Base-by-base conservation (phyloP, 202 grass and related monocot genomes). In the Cymbopogon flexuosus region DNA sequence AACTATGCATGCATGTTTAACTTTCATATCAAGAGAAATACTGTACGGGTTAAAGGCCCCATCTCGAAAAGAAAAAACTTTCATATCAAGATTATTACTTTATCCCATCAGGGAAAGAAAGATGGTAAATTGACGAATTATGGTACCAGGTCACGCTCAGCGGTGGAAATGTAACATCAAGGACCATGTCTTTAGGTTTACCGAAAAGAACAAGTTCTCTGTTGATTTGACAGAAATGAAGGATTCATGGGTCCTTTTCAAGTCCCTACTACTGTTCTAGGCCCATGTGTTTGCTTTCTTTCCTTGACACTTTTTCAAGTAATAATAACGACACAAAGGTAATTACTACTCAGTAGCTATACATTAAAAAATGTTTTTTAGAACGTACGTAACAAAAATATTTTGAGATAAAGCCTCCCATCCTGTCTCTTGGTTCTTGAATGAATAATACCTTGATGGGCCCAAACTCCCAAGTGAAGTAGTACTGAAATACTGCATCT, bases 381-480 rank as follows among this genome's bases (percentile, higher is more conserved):
- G 5, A 54, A 52, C 15, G 21, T 46, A 52, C 15, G 21, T 46
- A n/a, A 24, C n/a, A 62, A 39, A 68, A 68, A 5, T 8, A 14
- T 18, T 54, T 21, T 47, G 37, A 13, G 39, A 45, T 36, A 64
- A 78, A 58, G 1, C 59, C 42, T 42, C 42, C 2, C 30, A 8
- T 1, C 61, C 45, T 4, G 19, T 42, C 7, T 73, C 68, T 72
- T 65, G 76, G 70, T 65, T 33, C 59, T 65, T 79, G 67, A 43
- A 73, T 57, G 43, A 72, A 73, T 64, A 1, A 4, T 4, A 75
- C 85, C 77, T 78, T 37, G 77, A 88, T 52, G 46, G 63, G 70
- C 62, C 62, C 82, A 85, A 31, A 69, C 23, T 59, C 67, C 70
- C 65, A 85, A 35, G 65, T 59, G 77, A 4, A 82, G 2, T 27